Percentiles rank a stretch among this genome's conserved stretches.
phyloP scores from a whole-genome alignment of 345 rosid species.

The Cardamine chenopodiifolia region DNA sequence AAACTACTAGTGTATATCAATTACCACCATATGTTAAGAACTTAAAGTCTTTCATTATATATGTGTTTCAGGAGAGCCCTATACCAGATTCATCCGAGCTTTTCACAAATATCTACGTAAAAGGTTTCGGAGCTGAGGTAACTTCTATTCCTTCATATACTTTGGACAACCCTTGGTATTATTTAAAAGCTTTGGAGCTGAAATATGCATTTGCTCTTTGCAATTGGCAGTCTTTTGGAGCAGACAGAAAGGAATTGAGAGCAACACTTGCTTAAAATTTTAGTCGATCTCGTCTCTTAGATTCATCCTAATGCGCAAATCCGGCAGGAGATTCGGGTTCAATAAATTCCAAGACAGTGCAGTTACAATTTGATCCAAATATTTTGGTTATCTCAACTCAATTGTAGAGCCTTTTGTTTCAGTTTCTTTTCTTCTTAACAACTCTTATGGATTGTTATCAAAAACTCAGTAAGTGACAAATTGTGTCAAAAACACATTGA shows the following conservation, averaged over 20 bases:
- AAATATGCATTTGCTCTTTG: neutral
- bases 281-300: neutral
- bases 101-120: constrained; percentile 69
- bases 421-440: neutral
- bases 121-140: constrained; percentile 80
- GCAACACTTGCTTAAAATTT: constrained; percentile 59
- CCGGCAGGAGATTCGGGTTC: constrained; percentile 15
- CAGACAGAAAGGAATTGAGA: constrained; percentile 80
- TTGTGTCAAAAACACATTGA: neutral
- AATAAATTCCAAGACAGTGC: neutral
- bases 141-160: constrained; percentile 1
- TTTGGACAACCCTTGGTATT: neutral
- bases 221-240: constrained; percentile 61
- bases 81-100: constrained; percentile 84
- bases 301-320: neutral
- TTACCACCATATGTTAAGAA: neutral
- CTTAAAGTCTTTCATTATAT: neutral
- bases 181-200: no score
- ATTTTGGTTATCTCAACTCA: constrained; percentile 7
- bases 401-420: constrained; percentile 20
- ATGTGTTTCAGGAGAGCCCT: constrained; percentile 70
- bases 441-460: neutral
- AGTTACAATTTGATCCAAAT: neutral
- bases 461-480: neutral
- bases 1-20: neutral